A percentile compares a stretch with the other conserved stretches of the same genome.
Evolutionary conservation across 108 stramenopile genomes (phyloP).

Genomic region (Nitzschia putrida): DNA sequence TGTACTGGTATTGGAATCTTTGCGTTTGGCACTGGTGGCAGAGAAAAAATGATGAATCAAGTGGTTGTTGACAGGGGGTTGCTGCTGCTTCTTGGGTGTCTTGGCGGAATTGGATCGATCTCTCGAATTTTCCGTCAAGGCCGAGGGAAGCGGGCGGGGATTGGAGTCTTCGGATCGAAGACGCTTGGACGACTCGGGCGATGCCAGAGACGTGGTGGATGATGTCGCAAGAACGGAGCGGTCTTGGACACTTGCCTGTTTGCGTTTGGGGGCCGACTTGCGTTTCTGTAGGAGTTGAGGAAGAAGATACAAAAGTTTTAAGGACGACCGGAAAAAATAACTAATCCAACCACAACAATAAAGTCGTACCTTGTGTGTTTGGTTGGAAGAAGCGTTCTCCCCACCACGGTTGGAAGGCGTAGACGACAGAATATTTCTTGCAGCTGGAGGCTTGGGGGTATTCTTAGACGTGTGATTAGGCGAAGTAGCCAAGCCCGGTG

Average conservation of each 20-base stretch:
- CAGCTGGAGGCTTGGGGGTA: conserved; percentile 17
- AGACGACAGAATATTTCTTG: conserved; percentile 1
- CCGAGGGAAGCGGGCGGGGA: not conserved
- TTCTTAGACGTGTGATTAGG: not conserved
- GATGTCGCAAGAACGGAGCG: not conserved
- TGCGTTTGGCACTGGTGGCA: not conserved
- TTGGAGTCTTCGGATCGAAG: not conserved
- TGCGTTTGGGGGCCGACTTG: conserved; percentile 53
- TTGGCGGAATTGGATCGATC: conserved; percentile 36
- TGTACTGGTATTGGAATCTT: not conserved
- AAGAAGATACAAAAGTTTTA: not conserved
- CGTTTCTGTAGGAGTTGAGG: conserved; percentile 33
- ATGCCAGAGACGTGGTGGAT: not conserved
- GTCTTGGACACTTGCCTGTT: conserved; percentile 45
- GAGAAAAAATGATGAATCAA: conserved; percentile 42
- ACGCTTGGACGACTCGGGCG: conserved; percentile 12
- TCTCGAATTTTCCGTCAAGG: conserved; percentile 22
- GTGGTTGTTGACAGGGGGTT: conserved; percentile 39
- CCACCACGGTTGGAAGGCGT: conserved; percentile 1
- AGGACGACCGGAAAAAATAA: not conserved
- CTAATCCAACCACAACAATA: not conserved
- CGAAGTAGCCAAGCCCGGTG: conserved; percentile 9
- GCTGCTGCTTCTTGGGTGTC: not conserved
- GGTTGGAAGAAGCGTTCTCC: conserved; percentile 11
- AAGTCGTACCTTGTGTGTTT: not conserved